Evolutionary conservation across 2,329 filamentous ascomycete genomes (phyloP), one percentile per base, ranked within the genome.

Genomic region (Samsoniella hepiali): DNA sequence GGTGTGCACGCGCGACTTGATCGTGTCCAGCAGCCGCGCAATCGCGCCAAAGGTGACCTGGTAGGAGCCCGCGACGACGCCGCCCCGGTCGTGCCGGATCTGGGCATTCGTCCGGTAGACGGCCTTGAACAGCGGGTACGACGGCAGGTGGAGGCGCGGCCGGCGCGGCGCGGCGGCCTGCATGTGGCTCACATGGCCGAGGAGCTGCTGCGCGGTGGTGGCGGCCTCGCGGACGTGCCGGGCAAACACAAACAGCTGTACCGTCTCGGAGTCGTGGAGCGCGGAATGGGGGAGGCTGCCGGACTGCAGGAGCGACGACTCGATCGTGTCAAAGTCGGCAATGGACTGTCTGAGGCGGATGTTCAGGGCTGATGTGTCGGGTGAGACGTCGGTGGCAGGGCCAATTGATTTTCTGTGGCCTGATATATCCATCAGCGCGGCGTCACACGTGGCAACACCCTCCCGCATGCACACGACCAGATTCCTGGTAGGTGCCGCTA

Each of bases 41-140:
- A 82, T 82, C 54, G 79, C 77, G 15, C 68, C 71, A 65, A 82
- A 81, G 10, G 78, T 81, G 56, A 72, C 73, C 49, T 79, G 77
- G 65, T 81, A 82, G 67, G 76, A 73, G 69, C 82, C 82, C 5
- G 83, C 83, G 5, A 84, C 85, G 27, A 84, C 76, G 31, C 84
- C 83, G 22, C 84, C 84, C 65, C 84, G 77, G 68, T 87, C 84
- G 66, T 87, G 84, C 38, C 83, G 76, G 5, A 86, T 83, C 66
- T 85, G 83, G 3, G 79, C 76, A 68, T 86, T 86, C 6, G 81
- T 80, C 40, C 83, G 75, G 66, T 84, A 79, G 1, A 85, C 62
- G 5, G 82, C 77, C 68, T 86, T 86, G 51, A 69, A 67, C n/a
- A 82, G 75, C 0, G 83, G 81, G 65, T 86, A 86, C 0, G 80